A percentile compares a stretch with the other conserved stretches of the same genome.
These are phyloP conservation scores for Aspergillus egyptiacus DNA, from an alignment of 495 filamentous ascomycete genomes.

Conservation along the genomic window DNA sequence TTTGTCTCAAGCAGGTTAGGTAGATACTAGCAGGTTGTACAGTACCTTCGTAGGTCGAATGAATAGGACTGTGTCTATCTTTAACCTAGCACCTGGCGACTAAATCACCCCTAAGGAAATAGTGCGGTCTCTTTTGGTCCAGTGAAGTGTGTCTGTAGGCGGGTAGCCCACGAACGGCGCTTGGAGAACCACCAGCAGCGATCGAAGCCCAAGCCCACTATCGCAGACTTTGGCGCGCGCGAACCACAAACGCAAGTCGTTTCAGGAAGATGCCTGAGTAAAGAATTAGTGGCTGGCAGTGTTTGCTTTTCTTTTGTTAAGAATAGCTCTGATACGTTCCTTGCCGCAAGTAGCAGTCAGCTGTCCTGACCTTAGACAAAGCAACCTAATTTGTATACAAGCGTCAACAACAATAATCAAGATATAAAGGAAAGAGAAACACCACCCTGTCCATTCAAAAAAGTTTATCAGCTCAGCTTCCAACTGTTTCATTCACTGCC, in stretches of 20 bases:
- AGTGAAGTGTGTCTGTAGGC: not conserved
- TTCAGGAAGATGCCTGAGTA: constrained; percentile 3
- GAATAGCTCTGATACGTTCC: not conserved
- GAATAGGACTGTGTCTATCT: constrained; percentile 7
- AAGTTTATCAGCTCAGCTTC: not conserved
- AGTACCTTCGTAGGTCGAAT: not conserved
- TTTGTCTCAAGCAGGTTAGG: not conserved
- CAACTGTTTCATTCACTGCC: constrained; percentile 8
- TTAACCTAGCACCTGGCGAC: not conserved
- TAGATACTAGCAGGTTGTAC: too few species aligned
- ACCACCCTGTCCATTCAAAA: not conserved
- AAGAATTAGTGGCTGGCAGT: constrained; percentile 4
- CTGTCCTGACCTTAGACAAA: too few species aligned
- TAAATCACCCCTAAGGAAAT: not conserved
- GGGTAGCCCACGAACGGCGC: constrained; percentile 11
- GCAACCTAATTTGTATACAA: not conserved
- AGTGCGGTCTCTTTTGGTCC: constrained; percentile 1
- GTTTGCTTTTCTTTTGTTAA: not conserved
- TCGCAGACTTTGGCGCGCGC: constrained; percentile 10
- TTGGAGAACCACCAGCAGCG: constrained; percentile 7
- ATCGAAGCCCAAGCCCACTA: not conserved
- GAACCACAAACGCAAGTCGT: constrained; percentile 7
- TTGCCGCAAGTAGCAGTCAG: too few species aligned
- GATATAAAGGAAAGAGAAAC: constrained; percentile 1
- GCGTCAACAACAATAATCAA: not conserved